Evolutionary conservation across 306 rosid species (phyloP), one percentile per base, ranked within the genome.

Genomic region (Vigna unguiculata): DNA sequence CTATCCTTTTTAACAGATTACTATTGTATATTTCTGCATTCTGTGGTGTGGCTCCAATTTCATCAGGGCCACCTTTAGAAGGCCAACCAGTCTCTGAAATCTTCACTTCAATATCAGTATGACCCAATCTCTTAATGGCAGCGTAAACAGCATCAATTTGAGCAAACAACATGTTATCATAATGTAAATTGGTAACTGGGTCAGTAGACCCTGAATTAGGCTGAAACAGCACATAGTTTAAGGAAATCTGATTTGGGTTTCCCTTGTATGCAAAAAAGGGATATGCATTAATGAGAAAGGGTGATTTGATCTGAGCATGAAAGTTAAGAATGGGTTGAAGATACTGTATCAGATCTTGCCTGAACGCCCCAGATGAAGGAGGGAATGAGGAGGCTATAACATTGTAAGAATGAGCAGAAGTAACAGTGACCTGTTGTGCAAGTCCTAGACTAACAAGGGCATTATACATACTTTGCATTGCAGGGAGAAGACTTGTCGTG

Each of bases 61-160:
- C 98, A 28, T 92, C 79, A 0, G 74, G 54, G 53, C 92, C 97
- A 6, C 98, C 98, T 55, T 83, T 83, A 2, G 98, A 95, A 30
- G 98, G 98, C 98, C 98, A 95, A 45, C 98, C 98, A 0, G 98
- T 95, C 47, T 95, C 98, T 0, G 98, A 95, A 57, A 95, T 79
- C 48, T 88, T 79, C 41, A 95, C 96, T 38, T 75, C 93, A 9
- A 95, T 51, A 82, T 92, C 96, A 0, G 86, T 86, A 54, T 90
- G 92, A 3, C 97, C 98, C 77, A 95, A 52, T 0, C 83, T 91
- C 58, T 84, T 89, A 28, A 95, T 95, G 1, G 98, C 98, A 0
- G 83, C 73, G 19, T 95, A 90, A n/a, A 95, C 97, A n/a, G 98
- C 92, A 70, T 95, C 98, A 25, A 95, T 84, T 69, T 95, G 98